Evolutionary conservation across 192 early-diverging fungal genomes (phyloP).

Genomic region (Podila verticillata): DNA sequence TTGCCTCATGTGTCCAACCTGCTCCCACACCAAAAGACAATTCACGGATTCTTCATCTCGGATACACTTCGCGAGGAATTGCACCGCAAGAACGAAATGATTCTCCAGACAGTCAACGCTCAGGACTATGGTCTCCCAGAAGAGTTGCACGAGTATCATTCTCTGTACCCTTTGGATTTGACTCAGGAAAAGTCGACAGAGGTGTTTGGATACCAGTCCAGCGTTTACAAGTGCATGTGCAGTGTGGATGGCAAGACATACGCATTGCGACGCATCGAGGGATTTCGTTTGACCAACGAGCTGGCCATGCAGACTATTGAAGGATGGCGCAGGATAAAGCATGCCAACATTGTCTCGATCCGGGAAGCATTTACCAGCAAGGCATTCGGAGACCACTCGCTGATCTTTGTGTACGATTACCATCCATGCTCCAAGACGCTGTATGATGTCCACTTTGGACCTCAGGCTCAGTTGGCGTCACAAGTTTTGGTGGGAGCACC

Average conservation of each 20-base stretch:
- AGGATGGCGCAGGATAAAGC: slow-evolving; percentile 83
- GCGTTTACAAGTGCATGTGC: slow-evolving; percentile 87
- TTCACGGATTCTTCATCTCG: slow-evolving; percentile 86
- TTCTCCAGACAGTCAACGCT: slow-evolving; percentile 56
- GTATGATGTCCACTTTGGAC: slow-evolving; percentile 71
- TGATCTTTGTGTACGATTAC: slow-evolving; percentile 97
- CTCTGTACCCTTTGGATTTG: slow-evolving; percentile 73
- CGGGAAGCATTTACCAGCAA: slow-evolving; percentile 96
- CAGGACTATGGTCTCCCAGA: slow-evolving; percentile 71
- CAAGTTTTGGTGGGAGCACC: slow-evolving; percentile 46
- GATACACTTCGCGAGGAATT: slow-evolving; percentile 87
- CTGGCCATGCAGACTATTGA: slow-evolving; percentile 86
- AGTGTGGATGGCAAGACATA: slow-evolving; percentile 89
- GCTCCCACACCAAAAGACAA: slow-evolving; percentile 78
- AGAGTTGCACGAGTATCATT: slow-evolving; percentile 92
- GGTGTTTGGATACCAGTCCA: slow-evolving; percentile 75
- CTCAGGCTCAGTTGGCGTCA: slow-evolving; percentile 56
- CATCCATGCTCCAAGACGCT: slow-evolving; percentile 85
- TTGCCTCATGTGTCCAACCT: slow-evolving; percentile 77
- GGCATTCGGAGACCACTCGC: slow-evolving; percentile 95
- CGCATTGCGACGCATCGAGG: slow-evolving; percentile 84
- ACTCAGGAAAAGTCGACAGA: slow-evolving; percentile 63
- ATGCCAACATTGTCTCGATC: slow-evolving; percentile 86
- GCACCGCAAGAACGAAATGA: slow-evolving; percentile 73
- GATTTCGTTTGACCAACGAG: slow-evolving; percentile 80